A percentile compares a stretch with the other conserved stretches of the same genome.
phyloP scores from a whole-genome alignment of 2,329 filamentous ascomycete genomes.

The Nannizziopsis arthrosporioides region DNA sequence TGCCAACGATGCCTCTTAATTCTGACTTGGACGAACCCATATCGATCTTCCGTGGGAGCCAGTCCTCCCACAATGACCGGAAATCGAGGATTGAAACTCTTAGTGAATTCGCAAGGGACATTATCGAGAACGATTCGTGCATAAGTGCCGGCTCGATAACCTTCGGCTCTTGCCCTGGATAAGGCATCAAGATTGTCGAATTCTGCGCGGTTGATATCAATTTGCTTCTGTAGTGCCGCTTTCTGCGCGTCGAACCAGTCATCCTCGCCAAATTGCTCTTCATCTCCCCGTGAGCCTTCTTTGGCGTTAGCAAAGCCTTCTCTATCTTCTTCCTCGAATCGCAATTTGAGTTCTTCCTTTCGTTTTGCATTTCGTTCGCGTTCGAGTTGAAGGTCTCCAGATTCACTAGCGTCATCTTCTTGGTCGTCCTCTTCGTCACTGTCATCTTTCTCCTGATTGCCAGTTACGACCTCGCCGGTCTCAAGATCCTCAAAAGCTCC shows the following conservation, averaged over 20 bases:
- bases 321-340: conserved; percentile 96
- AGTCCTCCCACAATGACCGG: conserved; percentile 88
- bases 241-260: conserved; percentile 99
- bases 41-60: conserved; percentile 83
- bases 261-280: conserved; percentile 84
- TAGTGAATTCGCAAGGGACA: conserved; percentile 82
- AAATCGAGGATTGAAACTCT: conserved; percentile 65
- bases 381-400: conserved; percentile 63
- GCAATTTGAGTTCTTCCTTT: conserved; percentile 86
- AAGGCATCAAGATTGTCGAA: conserved; percentile 77
- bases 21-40: conserved; percentile 86
- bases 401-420: conserved; percentile 19
- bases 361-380: conserved; percentile 78
- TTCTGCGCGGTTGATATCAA: conserved; percentile 91
- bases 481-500: conserved; percentile 80
- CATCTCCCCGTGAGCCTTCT: conserved; percentile 64
- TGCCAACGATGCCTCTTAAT: conserved; percentile 98
- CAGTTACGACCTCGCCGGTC: conserved; percentile 49
- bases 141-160: conserved; percentile 84
- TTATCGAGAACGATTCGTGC: conserved; percentile 80
- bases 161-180: conserved; percentile 75
- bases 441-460: conserved; percentile 23
- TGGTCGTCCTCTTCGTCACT: conserved; percentile 24
- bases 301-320: conserved; percentile 81
- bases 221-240: conserved; percentile 83